Conservation (phyloP, 108 stramenopile genomes). For the Fragilaria radians region DNA sequence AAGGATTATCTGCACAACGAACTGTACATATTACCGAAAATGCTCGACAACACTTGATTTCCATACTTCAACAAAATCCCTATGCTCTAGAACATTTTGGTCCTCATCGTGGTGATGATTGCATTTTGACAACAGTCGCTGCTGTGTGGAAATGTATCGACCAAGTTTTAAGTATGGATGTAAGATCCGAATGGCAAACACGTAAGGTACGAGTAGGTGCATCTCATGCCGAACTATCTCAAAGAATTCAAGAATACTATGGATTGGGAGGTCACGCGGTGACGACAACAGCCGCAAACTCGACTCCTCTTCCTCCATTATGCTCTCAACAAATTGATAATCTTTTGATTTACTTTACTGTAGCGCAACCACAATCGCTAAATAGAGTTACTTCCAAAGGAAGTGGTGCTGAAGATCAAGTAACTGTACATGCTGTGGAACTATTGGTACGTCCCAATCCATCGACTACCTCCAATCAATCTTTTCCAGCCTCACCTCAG, state of each 20-base stretch:
- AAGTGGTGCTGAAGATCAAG: constrained; percentile 56
- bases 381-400: constrained; percentile 15
- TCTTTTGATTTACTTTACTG: constrained; percentile 51
- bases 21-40: constrained; percentile 32
- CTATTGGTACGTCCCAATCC: no score
- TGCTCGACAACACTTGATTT: constrained; percentile 34
- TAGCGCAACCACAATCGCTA: constrained; percentile 23
- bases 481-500: no score
- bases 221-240: constrained; percentile 69
- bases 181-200: constrained; percentile 73
- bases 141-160: constrained; percentile 34
- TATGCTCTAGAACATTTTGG: constrained; percentile 65
- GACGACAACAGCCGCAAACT: neutral
- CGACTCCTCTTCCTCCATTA: neutral
- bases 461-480: no score
- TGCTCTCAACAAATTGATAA: constrained; percentile 85
- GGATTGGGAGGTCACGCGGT: neutral
- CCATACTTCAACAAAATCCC: constrained; percentile 24
- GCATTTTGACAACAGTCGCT: constrained; percentile 25
- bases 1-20: constrained; percentile 56
- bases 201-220: constrained; percentile 64
- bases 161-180: constrained; percentile 75
- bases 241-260: constrained; percentile 44
- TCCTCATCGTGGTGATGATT: constrained; percentile 32
- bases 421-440: constrained; percentile 39